Conservation (phyloP, 2,329 filamentous ascomycete species). For the Talaromyces pinophilus region DNA sequence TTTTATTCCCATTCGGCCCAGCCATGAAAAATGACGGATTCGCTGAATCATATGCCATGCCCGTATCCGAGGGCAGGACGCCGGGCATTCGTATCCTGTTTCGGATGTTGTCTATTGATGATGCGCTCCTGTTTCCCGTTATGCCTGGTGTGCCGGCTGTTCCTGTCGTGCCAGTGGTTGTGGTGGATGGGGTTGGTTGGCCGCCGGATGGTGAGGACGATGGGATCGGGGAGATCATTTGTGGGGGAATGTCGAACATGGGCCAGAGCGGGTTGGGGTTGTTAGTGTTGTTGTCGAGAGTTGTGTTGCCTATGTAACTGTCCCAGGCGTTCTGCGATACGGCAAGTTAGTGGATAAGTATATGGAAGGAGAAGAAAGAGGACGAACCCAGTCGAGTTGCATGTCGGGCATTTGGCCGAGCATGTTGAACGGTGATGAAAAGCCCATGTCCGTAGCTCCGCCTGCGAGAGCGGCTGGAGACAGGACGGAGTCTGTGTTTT, state of each 20-base stretch:
- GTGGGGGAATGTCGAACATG: conserved; percentile 34
- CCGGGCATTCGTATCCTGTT: conserved; percentile 21
- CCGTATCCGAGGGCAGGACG: conserved; percentile 19
- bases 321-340: conserved; percentile 65
- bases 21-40: conserved; percentile 18
- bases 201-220: neutral
- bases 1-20: conserved; percentile 22
- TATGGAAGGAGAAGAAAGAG: no score
- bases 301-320: conserved; percentile 65
- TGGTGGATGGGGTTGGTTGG: conserved; percentile 26
- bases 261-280: conserved; percentile 42
- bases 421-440: conserved; percentile 58
- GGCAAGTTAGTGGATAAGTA: conserved; percentile 29
- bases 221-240: conserved; percentile 3
- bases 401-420: conserved; percentile 54
- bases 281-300: conserved; percentile 35
- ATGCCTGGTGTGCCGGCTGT: conserved; percentile 24
- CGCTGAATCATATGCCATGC: conserved; percentile 20
- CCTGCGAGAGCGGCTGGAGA: conserved; percentile 29
- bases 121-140: conserved; percentile 23
- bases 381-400: conserved; percentile 64
- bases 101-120: conserved; percentile 19
- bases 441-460: conserved; percentile 41
- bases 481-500: conserved; percentile 34
- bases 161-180: conserved; percentile 16